Conservation (phyloP, 805 yeast species). For the Kazachstania bromeliacearum region DNA sequence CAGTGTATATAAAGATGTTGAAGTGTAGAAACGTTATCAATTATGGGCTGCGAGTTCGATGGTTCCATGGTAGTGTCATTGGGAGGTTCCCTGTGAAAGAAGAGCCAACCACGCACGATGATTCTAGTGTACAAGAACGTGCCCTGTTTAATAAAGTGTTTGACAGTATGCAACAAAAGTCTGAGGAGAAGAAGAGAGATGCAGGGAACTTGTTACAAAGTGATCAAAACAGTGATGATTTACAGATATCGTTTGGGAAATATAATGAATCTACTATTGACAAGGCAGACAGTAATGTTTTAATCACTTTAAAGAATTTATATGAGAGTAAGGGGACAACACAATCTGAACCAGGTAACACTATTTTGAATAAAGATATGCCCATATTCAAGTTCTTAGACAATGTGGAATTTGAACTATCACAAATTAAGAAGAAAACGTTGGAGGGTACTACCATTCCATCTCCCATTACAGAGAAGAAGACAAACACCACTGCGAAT, state of each 20-base stretch:
- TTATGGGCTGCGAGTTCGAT: too few relatives aligned
- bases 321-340: neutral
- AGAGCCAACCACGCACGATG: conserved; percentile 2
- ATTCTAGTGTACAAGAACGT: conserved; percentile 19
- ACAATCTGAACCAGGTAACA: neutral
- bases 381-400: conserved; percentile 5
- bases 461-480: neutral
- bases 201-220: too few relatives aligned
- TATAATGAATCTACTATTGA: too few relatives aligned
- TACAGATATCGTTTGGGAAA: conserved; percentile 3
- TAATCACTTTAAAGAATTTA: too few relatives aligned
- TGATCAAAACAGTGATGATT: too few relatives aligned
- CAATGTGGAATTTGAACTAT: conserved; percentile 5
- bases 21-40: too few relatives aligned
- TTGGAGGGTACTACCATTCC: conserved; percentile 2
- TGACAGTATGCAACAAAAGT: conserved; percentile 18
- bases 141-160: conserved; percentile 22
- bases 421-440: conserved; percentile 5
- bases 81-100: too few relatives aligned
- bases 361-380: neutral
- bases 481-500: neutral
- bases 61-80: too few relatives aligned
- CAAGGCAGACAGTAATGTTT: too few relatives aligned
- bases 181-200: conserved; percentile 1
- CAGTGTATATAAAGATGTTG: too few relatives aligned